Conservation (phyloP, 108 stramenopile genomes). For the Parmales sp. region DNA sequence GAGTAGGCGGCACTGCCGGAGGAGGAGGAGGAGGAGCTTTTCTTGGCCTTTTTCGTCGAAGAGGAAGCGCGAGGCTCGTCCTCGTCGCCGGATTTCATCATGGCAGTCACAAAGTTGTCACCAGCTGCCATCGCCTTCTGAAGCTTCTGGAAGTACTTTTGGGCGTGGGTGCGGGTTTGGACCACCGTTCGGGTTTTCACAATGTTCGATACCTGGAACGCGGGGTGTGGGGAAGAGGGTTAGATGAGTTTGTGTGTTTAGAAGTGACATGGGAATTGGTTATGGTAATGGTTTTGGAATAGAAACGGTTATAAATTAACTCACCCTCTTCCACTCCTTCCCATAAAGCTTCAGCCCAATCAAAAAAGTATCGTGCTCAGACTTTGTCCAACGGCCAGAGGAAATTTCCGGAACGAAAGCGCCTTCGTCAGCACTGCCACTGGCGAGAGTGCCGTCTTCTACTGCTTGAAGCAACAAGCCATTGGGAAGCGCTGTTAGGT, state of each 20-base stretch:
- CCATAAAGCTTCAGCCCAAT: constrained; percentile 73
- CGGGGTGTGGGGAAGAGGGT: neutral
- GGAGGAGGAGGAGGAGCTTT: too few relatives aligned
- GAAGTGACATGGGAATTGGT: neutral
- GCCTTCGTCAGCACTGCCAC: too few relatives aligned
- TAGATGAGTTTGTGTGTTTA: neutral
- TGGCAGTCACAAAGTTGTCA: too few relatives aligned
- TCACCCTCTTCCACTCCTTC: constrained; percentile 84
- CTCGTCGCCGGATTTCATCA: too few relatives aligned
- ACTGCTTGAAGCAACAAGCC: too few relatives aligned
- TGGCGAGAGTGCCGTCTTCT: too few relatives aligned
- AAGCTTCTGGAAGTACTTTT: constrained; percentile 98
- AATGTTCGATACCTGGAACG: neutral
- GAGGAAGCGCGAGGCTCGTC: too few relatives aligned
- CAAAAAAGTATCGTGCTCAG: constrained; percentile 88
- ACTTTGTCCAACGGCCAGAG: too few relatives aligned
- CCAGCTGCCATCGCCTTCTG: constrained; percentile 62
- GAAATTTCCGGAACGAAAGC: too few relatives aligned
- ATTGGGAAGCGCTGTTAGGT: too few relatives aligned
- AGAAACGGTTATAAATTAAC: neutral
- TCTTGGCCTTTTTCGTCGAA: too few relatives aligned
- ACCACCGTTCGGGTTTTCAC: constrained; percentile 93
- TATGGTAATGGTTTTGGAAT: neutral
- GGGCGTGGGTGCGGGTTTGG: constrained; percentile 95
- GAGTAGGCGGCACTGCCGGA: too few relatives aligned